Conservation (phyloP, 148 eudicot genomes). For the Pouteria glomerata region DNA sequence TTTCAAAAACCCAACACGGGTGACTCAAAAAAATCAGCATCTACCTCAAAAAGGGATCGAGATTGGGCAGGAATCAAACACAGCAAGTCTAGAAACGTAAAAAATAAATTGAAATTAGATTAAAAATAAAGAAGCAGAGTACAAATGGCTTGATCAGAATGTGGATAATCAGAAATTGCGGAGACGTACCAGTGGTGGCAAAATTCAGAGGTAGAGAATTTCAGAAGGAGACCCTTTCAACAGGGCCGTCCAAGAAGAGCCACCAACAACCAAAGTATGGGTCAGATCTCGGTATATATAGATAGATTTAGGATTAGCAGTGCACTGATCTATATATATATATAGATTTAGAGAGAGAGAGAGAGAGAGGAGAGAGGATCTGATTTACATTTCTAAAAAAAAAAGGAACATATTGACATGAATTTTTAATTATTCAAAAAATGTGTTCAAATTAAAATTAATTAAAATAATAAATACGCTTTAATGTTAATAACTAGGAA, state of each 20-base stretch:
- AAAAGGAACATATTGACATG: too few species aligned
- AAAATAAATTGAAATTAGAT: neutral
- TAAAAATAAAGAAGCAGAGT: neutral
- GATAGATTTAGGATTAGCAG: too few species aligned
- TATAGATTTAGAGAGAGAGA: too few species aligned
- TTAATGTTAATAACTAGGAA: too few species aligned
- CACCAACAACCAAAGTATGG: neutral
- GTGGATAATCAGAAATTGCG: neutral
- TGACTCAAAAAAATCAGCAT: neutral
- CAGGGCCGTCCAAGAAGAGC: conserved; percentile 10
- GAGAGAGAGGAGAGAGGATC: too few species aligned
- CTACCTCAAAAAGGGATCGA: conserved; percentile 13
- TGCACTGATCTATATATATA: too few species aligned
- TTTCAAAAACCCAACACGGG: neutral
- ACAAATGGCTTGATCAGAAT: neutral
- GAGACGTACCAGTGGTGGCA: neutral
- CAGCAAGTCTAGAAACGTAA: neutral
- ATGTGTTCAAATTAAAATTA: too few species aligned
- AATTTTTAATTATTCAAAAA: too few species aligned
- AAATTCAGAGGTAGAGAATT: conserved; percentile 10
- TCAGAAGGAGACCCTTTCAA: conserved; percentile 2
- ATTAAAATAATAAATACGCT: too few species aligned
- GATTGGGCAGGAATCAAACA: conserved; percentile 8
- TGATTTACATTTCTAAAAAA: too few species aligned
- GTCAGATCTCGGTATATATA: conserved; percentile 12